Evolutionary conservation across 192 early-diverging fungal genomes (phyloP).

Genomic region (Diversispora epigaea): DNA sequence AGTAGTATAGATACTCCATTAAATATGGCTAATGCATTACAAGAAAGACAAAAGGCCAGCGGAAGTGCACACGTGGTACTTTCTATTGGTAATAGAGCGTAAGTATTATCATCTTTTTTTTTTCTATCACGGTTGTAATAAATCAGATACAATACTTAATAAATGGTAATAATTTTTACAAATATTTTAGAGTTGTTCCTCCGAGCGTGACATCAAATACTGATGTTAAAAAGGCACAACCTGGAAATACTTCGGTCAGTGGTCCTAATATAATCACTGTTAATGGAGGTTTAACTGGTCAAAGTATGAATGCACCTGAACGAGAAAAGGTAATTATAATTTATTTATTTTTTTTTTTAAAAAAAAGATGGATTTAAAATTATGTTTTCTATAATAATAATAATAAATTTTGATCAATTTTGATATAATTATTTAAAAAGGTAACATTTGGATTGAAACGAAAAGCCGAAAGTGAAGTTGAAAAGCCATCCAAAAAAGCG

Average conservation of each 20-base stretch:
- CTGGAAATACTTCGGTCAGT: not conserved
- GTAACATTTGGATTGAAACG: conserved; percentile 48
- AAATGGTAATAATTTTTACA: conserved; percentile 5
- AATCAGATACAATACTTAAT: too few species aligned
- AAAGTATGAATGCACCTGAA: conserved; percentile 47
- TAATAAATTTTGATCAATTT: not conserved
- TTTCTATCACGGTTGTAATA: not conserved
- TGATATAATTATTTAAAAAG: not conserved
- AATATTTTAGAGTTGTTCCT: conserved; percentile 41
- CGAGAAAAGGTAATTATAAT: conserved; percentile 39
- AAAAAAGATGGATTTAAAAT: not conserved
- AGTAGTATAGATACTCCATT: conserved; percentile 74
- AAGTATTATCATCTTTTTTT: conserved; percentile 18
- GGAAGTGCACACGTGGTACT: conserved; percentile 84
- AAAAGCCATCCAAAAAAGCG: conserved; percentile 33
- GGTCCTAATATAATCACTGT: conserved; percentile 36
- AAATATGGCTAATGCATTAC: conserved; percentile 67
- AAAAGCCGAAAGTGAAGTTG: conserved; percentile 40
- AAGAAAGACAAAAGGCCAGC: conserved; percentile 65
- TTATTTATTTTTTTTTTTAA: not conserved
- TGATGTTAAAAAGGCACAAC: conserved; percentile 2
- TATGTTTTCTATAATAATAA: not conserved
- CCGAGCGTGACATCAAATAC: conserved; percentile 31
- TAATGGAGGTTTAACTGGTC: conserved; percentile 39
- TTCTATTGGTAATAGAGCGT: conserved; percentile 70